Base-by-base conservation (phyloP, 768 basidiomycete species). In the Calocybe cyanea region DNA sequence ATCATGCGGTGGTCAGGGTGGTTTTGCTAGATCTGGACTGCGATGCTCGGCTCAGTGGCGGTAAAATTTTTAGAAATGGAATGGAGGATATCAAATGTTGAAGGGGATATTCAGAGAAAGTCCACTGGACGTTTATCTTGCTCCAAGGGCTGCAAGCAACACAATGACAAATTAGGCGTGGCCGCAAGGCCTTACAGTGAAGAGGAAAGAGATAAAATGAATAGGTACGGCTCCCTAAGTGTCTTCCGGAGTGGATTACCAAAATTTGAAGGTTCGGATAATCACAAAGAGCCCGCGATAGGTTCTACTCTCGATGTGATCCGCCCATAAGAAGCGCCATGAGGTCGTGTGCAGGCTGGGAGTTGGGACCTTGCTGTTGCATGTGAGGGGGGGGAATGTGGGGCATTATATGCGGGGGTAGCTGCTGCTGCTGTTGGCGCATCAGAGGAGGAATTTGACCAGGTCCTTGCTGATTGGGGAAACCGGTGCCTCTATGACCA, bases 321-420 rank as follows among this genome's bases (percentile, higher is more conserved):
- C 83, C 84, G 43, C 82, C 84, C 86, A 92, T 83, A 51, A 92
- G 76, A 48, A 92, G 73, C 36, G 88, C 81, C 83, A 92, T 90
- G 54, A 92, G 67, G 60, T 92, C 88, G 50, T 85, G 83, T 35
- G 80, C 67, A 25, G 79, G 76, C 56, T 80, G 81, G 49, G 69
- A 78, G 58, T 68, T 76, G 17, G 69, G 63, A 21, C 72, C 72
- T 65, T 80, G 82, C 56, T 78, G 82, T 54, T 80, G 85, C 42
- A 83, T 68, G 51, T 85, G 81, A 42, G 77, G 76, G 10, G 75
- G 73, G 50, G 79, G 54, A 45, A 72, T 61, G 52, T 72, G 76
- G 10, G 62, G 57, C 49, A 73, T 61, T 64, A 78, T 63, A 46
- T 81, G 80, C 10, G 80, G 78, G 39, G 75, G 80, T 18, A 82